Conservation (phyloP, 495 filamentous ascomycete genomes). For the Thermothielavioides terrestris region DNA sequence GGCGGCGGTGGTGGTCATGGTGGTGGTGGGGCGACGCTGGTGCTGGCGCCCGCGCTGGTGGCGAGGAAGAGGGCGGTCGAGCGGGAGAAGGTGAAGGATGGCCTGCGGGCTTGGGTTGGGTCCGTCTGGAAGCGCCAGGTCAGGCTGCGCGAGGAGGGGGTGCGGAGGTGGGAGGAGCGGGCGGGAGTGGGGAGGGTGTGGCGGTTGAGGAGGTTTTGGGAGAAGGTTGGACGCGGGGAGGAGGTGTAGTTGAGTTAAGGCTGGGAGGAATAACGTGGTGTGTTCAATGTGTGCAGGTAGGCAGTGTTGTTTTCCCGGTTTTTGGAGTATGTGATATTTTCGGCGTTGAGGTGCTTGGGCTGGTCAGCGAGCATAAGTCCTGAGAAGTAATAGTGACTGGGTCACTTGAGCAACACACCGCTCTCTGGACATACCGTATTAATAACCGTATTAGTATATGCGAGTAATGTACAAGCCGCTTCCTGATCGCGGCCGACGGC, state of each 20-base stretch:
- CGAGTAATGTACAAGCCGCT: slow-evolving; percentile 6
- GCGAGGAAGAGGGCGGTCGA: slow-evolving; percentile 42
- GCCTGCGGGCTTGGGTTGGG: slow-evolving; percentile 42
- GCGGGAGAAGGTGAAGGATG: slow-evolving; percentile 48
- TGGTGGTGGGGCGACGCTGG: slow-evolving; percentile 3
- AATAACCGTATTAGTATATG: no score
- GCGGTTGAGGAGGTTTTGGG: slow-evolving; percentile 45
- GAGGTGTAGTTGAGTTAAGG: no score
- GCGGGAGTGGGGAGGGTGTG: slow-evolving; percentile 41
- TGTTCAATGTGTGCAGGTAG: no score
- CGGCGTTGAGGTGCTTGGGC: no score
- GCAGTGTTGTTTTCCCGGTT: background rate
- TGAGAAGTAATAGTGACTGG: no score
- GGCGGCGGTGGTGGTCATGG: background rate
- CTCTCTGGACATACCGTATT: no score
- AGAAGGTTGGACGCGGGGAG: slow-evolving; percentile 31
- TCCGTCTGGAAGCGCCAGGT: slow-evolving; percentile 39
- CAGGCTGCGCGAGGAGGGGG: slow-evolving; percentile 28
- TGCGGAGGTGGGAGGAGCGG: slow-evolving; percentile 33
- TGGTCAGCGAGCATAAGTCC: no score
- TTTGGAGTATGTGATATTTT: no score
- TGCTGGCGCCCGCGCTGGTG: slow-evolving; percentile 24
- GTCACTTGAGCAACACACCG: no score
- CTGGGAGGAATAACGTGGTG: no score
- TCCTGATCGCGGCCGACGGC: background rate